phyloP scores from a whole-genome alignment of 2,329 filamentous ascomycete species.

The Byssothecium circinans region DNA sequence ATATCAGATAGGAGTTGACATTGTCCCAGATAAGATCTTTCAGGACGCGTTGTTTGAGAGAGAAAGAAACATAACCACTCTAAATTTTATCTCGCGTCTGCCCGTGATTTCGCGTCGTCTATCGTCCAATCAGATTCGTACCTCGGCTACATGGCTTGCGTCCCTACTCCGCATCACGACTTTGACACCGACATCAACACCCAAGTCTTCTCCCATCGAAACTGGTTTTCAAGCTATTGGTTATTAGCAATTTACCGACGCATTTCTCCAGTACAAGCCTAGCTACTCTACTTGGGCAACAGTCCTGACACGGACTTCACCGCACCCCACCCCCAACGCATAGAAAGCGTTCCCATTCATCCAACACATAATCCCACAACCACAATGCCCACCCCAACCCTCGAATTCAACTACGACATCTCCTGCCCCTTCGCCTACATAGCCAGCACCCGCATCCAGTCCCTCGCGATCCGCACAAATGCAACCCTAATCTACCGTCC shows the following conservation, averaged over 20 bases:
- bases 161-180: not conserved
- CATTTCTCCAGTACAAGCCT: too few species aligned
- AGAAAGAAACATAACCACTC: too few species aligned
- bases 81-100: not conserved
- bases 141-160: not conserved
- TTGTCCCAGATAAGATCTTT: too few species aligned
- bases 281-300: too few species aligned
- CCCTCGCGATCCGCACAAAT: slow-evolving; percentile 31
- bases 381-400: slow-evolving; percentile 16
- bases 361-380: too few species aligned
- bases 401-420: slow-evolving; percentile 39
- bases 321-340: too few species aligned
- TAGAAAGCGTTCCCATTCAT: too few species aligned
- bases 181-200: not conserved
- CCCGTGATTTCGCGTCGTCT: not conserved
- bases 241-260: too few species aligned
- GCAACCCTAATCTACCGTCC: slow-evolving; percentile 31
- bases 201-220: not conserved
- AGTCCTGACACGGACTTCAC: too few species aligned
- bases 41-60: too few species aligned
- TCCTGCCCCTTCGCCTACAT: slow-evolving; percentile 45
- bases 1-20: too few species aligned
- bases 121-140: not conserved
- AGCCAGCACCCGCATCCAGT: slow-evolving; percentile 35
- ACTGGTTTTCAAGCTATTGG: too few species aligned